phyloP scores from a whole-genome alignment of 257 asterid species.

The Linderniella brevidens region DNA sequence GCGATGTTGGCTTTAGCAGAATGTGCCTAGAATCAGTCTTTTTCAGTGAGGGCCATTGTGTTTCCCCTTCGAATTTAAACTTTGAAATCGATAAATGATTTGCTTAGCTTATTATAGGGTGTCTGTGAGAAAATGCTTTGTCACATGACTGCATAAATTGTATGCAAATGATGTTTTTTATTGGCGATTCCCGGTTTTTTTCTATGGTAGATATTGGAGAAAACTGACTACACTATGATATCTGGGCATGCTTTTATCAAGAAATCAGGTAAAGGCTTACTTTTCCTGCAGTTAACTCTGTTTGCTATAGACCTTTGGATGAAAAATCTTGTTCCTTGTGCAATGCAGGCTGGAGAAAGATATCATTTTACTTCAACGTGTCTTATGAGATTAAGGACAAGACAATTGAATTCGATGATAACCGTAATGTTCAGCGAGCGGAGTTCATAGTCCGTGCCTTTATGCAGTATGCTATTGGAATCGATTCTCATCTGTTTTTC shows the following conservation, averaged over 20 bases:
- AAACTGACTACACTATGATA: conserved; percentile 61
- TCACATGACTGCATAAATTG: background rate
- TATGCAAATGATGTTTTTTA: background rate
- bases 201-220: conserved; percentile 69
- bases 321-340: conserved; percentile 7
- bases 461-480: conserved; percentile 57
- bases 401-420: conserved; percentile 81
- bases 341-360: conserved; percentile 90
- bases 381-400: conserved; percentile 91
- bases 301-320: conserved; percentile 9
- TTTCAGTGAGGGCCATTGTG: background rate
- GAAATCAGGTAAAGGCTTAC: conserved; percentile 47
- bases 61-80: too few species aligned
- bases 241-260: conserved; percentile 63
- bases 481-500: conserved; percentile 1
- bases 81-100: too few species aligned
- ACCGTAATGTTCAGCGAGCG: conserved; percentile 79
- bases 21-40: background rate
- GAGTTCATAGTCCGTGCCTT: conserved; percentile 81
- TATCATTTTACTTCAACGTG: conserved; percentile 87
- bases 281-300: conserved; percentile 8
- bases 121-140: too few species aligned
- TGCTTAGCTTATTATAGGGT: too few species aligned
- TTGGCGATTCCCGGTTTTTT: conserved; percentile 4
- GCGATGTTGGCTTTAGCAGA: background rate